Base-by-base conservation (phyloP, 2,329 filamentous ascomycete species). In the Exophiala mesophila region DNA sequence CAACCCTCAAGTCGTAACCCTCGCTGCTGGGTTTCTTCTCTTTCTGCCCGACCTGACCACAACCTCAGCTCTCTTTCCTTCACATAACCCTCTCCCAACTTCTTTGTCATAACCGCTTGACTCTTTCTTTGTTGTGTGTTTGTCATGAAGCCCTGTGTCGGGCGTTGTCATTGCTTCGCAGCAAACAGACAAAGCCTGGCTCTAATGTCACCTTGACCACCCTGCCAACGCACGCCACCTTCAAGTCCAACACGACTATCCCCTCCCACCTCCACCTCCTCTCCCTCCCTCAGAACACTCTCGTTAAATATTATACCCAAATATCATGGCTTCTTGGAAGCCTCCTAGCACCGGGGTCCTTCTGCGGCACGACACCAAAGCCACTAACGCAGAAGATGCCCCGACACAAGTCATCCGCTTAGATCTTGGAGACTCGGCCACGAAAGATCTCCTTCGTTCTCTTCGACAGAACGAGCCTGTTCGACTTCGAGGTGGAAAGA, bases 401-500 rank as follows among this genome's bases (percentile, higher is more conserved):
- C 57, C 62, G 12, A 51, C 58, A 24, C 69, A 71, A 55, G 63
- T 70, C 41, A 67, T 73, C 62, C 68, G 67, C 47, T 53, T 73
- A 49, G 66, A 69, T 46, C 57, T 73, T 42, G 59, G 63, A 18
- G 64, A 68, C 55, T 62, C 50, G 40, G 66, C 67, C 30, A 60
- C 71, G 36, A 63, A 70, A 45, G 69, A 72, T 36, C 59, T 73
- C 20, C 62, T 73, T 21, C 62, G 66, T 41, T 62, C 56, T 44
- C 59, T 72, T 20, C 61, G 62, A 35, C 59, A 63, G 29, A 64
- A 67, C 38, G 61, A 70, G 45, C 61, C 65, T 40, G 67, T 66
- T 52, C 63, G 63, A 53, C 54, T 73, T 37, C 66, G 67, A 29
- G 63, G 71, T 45, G 70, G 70, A 19, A 72, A 71, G 57, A 63